Base-by-base conservation (phyloP, 177 flowering plant genomes). In the Vitis hybrid region DNA sequence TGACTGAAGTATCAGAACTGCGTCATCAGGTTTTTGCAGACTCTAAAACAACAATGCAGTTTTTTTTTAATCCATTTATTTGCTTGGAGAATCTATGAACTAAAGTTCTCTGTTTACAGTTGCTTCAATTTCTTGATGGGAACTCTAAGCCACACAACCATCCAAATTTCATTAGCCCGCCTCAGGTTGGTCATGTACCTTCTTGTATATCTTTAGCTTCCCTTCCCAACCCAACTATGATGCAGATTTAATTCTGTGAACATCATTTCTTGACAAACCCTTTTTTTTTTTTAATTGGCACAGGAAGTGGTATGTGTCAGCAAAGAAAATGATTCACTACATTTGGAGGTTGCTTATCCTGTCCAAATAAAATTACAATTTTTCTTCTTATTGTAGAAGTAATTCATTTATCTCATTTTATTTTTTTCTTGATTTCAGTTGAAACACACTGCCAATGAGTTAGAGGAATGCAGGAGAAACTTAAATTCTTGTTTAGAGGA, bases 1-100 rank as follows among this genome's bases (percentile, higher is more conserved):
- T 88, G 73, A 73, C 72, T 50, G 99, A 96, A 82, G 76, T 91
- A 49, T 85, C 99, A 51, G 81, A 80, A 64, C 79, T 92, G 70
- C 88, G 97, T 48, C 79, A 88, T 76, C 92, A 92, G 94, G 98
- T 95, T 24, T 49, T 59, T 70, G 55, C 66, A 59, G n/a, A 46
- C 64, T 72, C n/a, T 70, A 32, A 58, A 51, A 12, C 35, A 46
- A 64, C 52, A 27, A 21, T 12, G 6, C 16, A 19, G 9, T 52
- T 12, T 12, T 57, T 57, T 1, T 68, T 16, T 52, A 14, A 14
- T 68, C 70, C 40, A 19, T 27, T 21, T 62, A 56, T 56, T 49
- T 60, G 1, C 62, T 62, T 59, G 16, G 13, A 52, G 27, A 62
- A 2, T 52, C 49, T 16, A 16, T 65, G 52, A 40, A n/a, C 11